Conservation (phyloP, 768 basidiomycete species). For the Trametopsis cervina region DNA sequence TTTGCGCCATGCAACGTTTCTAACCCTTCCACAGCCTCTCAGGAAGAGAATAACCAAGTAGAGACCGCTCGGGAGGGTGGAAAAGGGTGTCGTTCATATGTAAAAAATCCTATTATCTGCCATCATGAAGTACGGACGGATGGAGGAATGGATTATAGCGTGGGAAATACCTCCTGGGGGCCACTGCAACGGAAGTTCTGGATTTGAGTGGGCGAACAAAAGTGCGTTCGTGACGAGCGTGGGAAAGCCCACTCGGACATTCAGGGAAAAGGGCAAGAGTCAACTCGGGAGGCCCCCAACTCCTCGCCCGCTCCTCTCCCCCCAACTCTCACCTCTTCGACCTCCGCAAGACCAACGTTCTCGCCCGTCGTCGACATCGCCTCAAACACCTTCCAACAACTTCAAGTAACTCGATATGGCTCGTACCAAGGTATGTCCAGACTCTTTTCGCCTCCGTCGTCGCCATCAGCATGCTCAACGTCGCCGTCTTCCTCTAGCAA, state of each 20-base stretch:
- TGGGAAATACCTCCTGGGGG: background rate
- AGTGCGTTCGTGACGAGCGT: slow-evolving; percentile 17
- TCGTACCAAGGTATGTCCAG: slow-evolving; percentile 67
- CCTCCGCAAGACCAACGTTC: slow-evolving; percentile 2
- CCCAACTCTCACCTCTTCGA: slow-evolving; percentile 14
- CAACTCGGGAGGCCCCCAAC: slow-evolving; percentile 15
- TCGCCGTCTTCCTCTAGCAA: slow-evolving; percentile 54
- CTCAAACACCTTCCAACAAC: slow-evolving; percentile 12
- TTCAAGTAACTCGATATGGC: slow-evolving; percentile 47
- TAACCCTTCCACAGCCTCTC: background rate
- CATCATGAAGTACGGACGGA: background rate
- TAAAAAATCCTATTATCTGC: background rate
- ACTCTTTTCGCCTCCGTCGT: slow-evolving; percentile 1
- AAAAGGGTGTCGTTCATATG: background rate
- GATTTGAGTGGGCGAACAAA: slow-evolving; percentile 5
- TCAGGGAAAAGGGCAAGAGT: slow-evolving; percentile 18
- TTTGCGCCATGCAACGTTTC: background rate
- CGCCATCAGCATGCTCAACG: slow-evolving; percentile 26
- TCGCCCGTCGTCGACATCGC: slow-evolving; percentile 11
- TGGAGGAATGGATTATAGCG: background rate
- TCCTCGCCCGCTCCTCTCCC: slow-evolving; percentile 14
- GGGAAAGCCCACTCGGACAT: slow-evolving; percentile 22
- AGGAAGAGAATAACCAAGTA: background rate
- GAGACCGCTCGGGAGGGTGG: background rate
- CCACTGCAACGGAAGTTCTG: slow-evolving; percentile 10